Conservation (phyloP, 176 grass and related monocot species). For the Pharus latifolius region DNA sequence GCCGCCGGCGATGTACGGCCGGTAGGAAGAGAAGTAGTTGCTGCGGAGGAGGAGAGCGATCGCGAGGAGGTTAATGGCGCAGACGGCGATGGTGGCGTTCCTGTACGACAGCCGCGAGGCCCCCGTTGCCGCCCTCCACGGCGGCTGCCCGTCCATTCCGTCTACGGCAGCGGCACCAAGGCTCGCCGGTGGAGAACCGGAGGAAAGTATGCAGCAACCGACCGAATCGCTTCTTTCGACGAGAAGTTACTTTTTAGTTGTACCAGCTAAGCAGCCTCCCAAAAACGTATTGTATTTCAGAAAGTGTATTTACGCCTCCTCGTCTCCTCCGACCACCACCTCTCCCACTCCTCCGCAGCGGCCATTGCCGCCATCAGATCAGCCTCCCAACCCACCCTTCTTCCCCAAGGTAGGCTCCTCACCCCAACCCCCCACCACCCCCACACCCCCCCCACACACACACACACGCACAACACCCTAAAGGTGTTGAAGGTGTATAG, state of each 20-base stretch:
- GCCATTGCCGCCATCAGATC: constrained; percentile 35
- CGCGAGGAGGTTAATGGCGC: constrained; percentile 49
- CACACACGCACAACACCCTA: no score
- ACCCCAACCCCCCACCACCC: no score
- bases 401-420: constrained; percentile 10
- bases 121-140: constrained; percentile 16
- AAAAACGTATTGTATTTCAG: no score
- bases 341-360: constrained; percentile 13
- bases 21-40: constrained; percentile 26
- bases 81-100: constrained; percentile 38
- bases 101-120: constrained; percentile 35
- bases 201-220: not conserved
- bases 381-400: constrained; percentile 6
- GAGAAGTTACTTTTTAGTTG: no score
- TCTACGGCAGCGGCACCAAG: not conserved
- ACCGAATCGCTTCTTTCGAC: no score
- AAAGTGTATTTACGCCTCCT: no score
- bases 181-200: constrained; percentile 8
- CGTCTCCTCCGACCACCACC: constrained; percentile 1
- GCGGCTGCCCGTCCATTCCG: constrained; percentile 36
- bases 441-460: no score
- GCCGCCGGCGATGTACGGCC: constrained; percentile 24
- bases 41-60: constrained; percentile 27
- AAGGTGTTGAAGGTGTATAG: no score
- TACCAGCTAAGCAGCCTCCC: no score